Evolutionary conservation across 768 basidiomycete genomes (phyloP).

Genomic region (Termitomyces sp.): DNA sequence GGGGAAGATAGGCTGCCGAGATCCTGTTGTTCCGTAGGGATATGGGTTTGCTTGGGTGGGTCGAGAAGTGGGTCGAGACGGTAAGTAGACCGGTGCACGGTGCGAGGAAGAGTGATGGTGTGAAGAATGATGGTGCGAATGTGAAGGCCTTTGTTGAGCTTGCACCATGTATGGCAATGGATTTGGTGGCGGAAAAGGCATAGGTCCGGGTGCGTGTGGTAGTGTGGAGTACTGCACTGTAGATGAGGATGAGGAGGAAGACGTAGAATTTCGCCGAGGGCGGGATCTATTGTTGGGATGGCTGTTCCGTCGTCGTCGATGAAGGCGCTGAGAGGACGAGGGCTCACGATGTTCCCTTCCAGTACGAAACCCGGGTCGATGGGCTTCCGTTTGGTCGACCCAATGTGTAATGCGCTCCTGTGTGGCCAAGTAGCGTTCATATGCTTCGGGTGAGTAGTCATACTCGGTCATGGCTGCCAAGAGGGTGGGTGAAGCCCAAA

Average conservation of each 20-base stretch:
- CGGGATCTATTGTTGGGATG: background rate
- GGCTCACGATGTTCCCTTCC: background rate
- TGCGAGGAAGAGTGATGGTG: background rate
- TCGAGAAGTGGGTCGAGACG: slow-evolving; percentile 1
- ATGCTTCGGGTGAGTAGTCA: slow-evolving; percentile 55
- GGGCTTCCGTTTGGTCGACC: slow-evolving; percentile 41
- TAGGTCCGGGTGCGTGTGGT: slow-evolving; percentile 6
- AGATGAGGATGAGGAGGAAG: slow-evolving; percentile 9
- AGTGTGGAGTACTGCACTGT: background rate
- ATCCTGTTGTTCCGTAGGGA: background rate
- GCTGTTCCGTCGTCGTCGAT: background rate
- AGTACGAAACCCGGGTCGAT: slow-evolving; percentile 25
- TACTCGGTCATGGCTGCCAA: slow-evolving; percentile 46
- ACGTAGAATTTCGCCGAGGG: slow-evolving; percentile 2
- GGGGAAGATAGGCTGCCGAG: background rate
- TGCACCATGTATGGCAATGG: background rate
- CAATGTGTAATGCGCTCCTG: slow-evolving; percentile 46
- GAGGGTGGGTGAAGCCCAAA: background rate
- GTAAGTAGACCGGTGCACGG: slow-evolving; percentile 1
- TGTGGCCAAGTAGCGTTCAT: slow-evolving; percentile 40
- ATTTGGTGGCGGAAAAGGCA: slow-evolving; percentile 5
- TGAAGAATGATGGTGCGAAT: slow-evolving; percentile 1
- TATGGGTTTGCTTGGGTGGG: slow-evolving; percentile 2
- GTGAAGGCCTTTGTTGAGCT: background rate
- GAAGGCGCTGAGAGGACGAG: slow-evolving; percentile 4